phyloP scores from a whole-genome alignment of 441 rosid species.

The Macaranga tanarius region DNA sequence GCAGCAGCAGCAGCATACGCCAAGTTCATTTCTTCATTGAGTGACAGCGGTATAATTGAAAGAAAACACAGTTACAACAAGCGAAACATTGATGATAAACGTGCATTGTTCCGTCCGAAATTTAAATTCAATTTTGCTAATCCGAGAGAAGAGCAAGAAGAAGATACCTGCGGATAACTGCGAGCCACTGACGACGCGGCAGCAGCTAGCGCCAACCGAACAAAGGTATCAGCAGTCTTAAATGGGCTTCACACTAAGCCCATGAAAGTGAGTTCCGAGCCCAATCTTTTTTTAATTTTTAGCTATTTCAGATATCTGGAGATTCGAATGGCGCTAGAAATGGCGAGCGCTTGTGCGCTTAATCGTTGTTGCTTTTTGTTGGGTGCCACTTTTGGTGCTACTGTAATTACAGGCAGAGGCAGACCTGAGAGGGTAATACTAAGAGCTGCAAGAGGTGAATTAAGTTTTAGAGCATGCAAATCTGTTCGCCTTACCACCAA shows the following conservation, averaged over 20 bases:
- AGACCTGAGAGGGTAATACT: neutral
- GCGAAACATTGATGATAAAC: neutral
- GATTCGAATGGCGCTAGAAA: slow-evolving; percentile 6
- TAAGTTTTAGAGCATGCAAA: slow-evolving; percentile 22
- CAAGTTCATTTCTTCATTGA: slow-evolving; percentile 44
- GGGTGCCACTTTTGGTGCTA: neutral
- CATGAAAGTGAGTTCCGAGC: neutral
- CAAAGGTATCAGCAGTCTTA: no score
- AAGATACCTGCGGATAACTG: neutral
- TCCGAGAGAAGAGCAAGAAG: neutral
- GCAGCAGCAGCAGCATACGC: slow-evolving; percentile 44
- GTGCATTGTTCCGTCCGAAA: neutral
- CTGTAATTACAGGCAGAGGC: neutral
- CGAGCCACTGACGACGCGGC: no score
- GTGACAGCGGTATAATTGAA: no score
- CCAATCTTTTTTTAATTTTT: no score
- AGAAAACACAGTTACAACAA: neutral
- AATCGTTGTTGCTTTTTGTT: slow-evolving; percentile 30
- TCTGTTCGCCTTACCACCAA: slow-evolving; percentile 24
- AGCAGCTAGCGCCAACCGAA: no score
- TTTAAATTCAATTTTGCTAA: slow-evolving; percentile 3
- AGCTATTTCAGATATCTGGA: no score
- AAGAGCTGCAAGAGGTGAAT: neutral
- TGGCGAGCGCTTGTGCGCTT: slow-evolving; percentile 35
- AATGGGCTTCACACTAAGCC: neutral